phyloP scores from a whole-genome alignment of 1,284 basidiomycete genomes.

The Salmacisia buchloeana region DNA sequence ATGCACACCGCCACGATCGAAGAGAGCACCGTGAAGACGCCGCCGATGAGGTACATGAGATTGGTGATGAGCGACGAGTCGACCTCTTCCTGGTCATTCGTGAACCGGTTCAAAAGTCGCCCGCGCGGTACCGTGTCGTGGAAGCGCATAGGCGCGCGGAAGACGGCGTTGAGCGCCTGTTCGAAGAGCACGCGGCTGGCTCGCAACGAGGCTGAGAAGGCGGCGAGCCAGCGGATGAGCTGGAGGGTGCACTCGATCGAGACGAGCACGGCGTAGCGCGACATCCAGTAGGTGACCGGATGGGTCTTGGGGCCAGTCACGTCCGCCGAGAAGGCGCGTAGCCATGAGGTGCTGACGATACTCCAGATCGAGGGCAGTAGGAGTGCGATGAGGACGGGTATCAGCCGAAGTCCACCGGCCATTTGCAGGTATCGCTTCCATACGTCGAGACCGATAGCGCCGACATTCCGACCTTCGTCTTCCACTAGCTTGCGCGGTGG shows the following conservation, averaged over 20 bases:
- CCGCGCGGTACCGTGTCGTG: constrained; percentile 49
- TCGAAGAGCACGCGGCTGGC: constrained; percentile 32
- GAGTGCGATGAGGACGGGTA: constrained; percentile 13
- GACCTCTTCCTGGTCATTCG: constrained; percentile 55
- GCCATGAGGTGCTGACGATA: constrained; percentile 19
- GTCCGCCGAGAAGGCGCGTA: constrained; percentile 19
- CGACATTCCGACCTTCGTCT: constrained; percentile 16
- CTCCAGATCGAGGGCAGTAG: constrained; percentile 15
- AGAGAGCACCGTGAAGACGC: constrained; percentile 17
- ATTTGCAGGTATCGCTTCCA: constrained; percentile 21
- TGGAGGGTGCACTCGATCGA: background rate
- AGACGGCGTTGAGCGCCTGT: constrained; percentile 26
- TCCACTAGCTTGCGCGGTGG: constrained; percentile 16
- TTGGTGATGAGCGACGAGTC: constrained; percentile 52
- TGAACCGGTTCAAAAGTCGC: constrained; percentile 56
- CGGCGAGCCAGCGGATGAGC: background rate
- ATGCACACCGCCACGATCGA: constrained; percentile 44
- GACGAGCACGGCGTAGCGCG: constrained; percentile 5
- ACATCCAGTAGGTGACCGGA: constrained; percentile 5
- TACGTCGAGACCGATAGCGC: constrained; percentile 17
- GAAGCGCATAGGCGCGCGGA: constrained; percentile 36
- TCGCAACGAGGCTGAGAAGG: constrained; percentile 13
- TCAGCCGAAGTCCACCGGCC: constrained; percentile 16
- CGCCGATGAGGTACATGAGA: constrained; percentile 14
- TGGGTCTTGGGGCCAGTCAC: background rate